Base-by-base conservation (phyloP, 805 yeast genomes). In the Metschnikowia corniflorae region DNA sequence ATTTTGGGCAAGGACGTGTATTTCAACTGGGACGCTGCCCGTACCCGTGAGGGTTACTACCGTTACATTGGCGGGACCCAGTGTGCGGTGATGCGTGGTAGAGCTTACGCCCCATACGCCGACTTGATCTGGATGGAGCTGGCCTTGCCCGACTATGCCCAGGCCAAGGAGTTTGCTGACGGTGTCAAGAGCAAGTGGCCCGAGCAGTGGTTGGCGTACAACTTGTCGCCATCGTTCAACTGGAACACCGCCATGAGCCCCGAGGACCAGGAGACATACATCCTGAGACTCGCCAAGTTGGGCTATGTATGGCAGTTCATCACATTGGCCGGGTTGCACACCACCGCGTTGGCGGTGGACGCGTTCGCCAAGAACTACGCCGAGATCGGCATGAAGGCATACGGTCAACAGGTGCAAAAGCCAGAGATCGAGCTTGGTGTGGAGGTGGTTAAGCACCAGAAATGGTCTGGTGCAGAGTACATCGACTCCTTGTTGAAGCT, bases 81-180 rank as follows among this genome's bases (percentile, higher is more conserved):
- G 71, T 88, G 96, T 75, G 96, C 97, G 33, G 84, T 91, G 35
- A 91, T 87, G 82, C 82, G 97, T 63, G 97, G 95, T 45, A 79
- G 95, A 57, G 94, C 96, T 20, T 91, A 73, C 61, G 89, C 96
- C 37, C 96, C 96, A 46, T 91, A 82, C 64, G 88, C 95, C 29
- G 97, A 89, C 65, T 73, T 91, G 70, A 81, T 89, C 53, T 91
- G 97, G 97, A 89, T 91, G 97, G 97, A 91, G 73, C 82, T 95
- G 42, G 89, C 89, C 63, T 77, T 86, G 51, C 97, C 97, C 50
- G 96, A 88, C 65, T 89, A 77, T 68, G 75, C 72, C 43, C 97
- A 91, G 71, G 97, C 97, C 47, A 78, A 80, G 66, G 96, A 87
- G 69, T 91, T 91, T 58, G 93, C 97, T 39, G 84, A 80, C 30